Evolutionary conservation across 345 rosid genomes (phyloP).

Genomic region (Gynandropsis gynandra): DNA sequence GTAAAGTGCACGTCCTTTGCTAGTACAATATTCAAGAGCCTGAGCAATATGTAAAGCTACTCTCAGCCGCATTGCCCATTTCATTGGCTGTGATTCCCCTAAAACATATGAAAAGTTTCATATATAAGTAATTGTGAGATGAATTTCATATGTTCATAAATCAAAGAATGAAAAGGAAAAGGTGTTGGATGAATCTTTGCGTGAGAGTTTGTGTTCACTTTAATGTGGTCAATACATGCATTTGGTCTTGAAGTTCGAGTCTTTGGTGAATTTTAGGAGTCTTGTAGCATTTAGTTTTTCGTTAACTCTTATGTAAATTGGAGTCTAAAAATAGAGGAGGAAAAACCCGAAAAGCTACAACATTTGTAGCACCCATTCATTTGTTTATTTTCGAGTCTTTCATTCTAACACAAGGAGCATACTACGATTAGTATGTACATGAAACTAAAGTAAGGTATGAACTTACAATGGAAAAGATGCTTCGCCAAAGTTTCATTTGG

Average conservation of each 20-base stretch:
- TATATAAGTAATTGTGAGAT: not conserved
- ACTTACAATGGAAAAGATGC: conserved; percentile 89
- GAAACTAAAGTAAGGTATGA: conserved; percentile 2
- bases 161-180: not conserved
- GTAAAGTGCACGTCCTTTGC: conserved; percentile 83
- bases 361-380: no score
- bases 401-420: no score
- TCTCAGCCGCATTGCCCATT: conserved; percentile 94
- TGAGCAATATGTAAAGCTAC: conserved; percentile 88
- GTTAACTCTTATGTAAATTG: no score
- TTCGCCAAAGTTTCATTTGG: conserved; percentile 91
- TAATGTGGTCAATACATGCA: no score
- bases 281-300: no score
- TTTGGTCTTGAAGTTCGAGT: no score
- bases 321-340: no score
- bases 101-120: conserved; percentile 10
- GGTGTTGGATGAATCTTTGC: no score
- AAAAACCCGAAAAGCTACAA: no score
- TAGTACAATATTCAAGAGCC: conserved; percentile 84
- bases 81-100: conserved; percentile 96
- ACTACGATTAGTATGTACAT: not conserved
- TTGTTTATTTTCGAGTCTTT: no score
- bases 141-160: not conserved
- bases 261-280: no score
- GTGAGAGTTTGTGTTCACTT: no score